Evolutionary conservation across 140 eudicot genomes (phyloP).

Genomic region (Anethum foeniculum): DNA sequence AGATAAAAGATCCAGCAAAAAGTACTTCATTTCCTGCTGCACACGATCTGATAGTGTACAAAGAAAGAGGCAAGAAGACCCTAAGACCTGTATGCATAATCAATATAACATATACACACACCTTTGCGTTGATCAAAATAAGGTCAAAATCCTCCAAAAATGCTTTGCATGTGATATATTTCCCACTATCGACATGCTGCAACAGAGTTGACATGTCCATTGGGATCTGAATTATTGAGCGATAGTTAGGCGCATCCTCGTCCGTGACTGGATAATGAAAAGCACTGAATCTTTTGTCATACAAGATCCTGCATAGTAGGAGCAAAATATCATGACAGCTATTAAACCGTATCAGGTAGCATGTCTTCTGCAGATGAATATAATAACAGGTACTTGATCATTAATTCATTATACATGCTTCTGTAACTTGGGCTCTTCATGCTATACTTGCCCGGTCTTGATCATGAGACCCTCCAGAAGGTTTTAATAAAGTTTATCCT

Average conservation of each 20-base stretch:
- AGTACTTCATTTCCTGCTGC: not conserved
- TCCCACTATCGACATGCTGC: constrained; percentile 89
- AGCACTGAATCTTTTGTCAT: constrained; percentile 89
- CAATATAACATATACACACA: constrained; percentile 10
- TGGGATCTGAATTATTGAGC: constrained; percentile 79
- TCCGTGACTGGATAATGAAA: constrained; percentile 91
- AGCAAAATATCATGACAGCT: not conserved
- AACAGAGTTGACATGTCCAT: constrained; percentile 94
- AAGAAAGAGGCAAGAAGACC: not conserved
- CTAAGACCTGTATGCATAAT: not conserved
- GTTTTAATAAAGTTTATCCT: not conserved
- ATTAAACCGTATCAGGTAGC: not conserved
- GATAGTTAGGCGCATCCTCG: constrained; percentile 98
- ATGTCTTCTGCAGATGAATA: not conserved
- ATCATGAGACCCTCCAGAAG: not conserved
- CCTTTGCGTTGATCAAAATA: constrained; percentile 91
- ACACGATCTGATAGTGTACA: not conserved
- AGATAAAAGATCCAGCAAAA: not conserved
- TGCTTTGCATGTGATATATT: constrained; percentile 67
- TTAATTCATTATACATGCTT: not conserved
- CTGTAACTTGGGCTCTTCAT: no score
- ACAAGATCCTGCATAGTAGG: constrained; percentile 55
- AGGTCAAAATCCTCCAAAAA: constrained; percentile 87
- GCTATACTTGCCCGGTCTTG: not conserved
- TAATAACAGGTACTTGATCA: not conserved